Evolutionary conservation across 2,329 filamentous ascomycete species (phyloP).

Genomic region (Diaporthe caulivora): DNA sequence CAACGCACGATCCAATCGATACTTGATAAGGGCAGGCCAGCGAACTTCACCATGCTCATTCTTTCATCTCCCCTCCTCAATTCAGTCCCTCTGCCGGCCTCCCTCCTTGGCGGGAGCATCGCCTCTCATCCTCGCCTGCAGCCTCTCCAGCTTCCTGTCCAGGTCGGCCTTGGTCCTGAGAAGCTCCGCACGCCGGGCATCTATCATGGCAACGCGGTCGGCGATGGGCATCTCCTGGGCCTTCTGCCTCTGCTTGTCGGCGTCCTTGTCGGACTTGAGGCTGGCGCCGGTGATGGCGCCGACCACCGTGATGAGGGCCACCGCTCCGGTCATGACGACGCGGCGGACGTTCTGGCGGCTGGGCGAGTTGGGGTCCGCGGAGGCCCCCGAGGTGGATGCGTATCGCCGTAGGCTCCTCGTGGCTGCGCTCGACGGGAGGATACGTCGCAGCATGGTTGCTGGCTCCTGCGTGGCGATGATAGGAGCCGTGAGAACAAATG

Average conservation of each 20-base stretch:
- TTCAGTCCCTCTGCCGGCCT: background rate
- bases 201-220: conserved; percentile 48
- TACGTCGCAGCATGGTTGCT: conserved; percentile 1
- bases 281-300: conserved; percentile 50
- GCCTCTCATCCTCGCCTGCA: conserved; percentile 46
- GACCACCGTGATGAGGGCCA: conserved; percentile 47
- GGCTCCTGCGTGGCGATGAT: background rate
- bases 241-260: conserved; percentile 41
- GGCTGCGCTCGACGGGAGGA: background rate
- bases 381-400: background rate
- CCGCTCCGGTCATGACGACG: conserved; percentile 44
- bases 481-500: background rate
- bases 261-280: conserved; percentile 45
- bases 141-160: conserved; percentile 47
- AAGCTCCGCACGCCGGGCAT: conserved; percentile 44
- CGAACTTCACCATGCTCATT: background rate
- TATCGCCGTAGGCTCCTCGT: conserved; percentile 22
- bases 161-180: conserved; percentile 44
- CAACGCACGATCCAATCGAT: background rate
- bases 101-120: conserved; percentile 14
- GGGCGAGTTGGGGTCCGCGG: background rate
- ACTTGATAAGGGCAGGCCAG: background rate
- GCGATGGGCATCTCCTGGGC: conserved; percentile 44
- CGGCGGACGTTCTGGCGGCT: conserved; percentile 40
- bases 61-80: background rate